Evolutionary conservation across 495 filamentous ascomycete genomes (phyloP), one percentile per base, ranked within the genome.

Genomic region (Hypomontagnella monticulosa): DNA sequence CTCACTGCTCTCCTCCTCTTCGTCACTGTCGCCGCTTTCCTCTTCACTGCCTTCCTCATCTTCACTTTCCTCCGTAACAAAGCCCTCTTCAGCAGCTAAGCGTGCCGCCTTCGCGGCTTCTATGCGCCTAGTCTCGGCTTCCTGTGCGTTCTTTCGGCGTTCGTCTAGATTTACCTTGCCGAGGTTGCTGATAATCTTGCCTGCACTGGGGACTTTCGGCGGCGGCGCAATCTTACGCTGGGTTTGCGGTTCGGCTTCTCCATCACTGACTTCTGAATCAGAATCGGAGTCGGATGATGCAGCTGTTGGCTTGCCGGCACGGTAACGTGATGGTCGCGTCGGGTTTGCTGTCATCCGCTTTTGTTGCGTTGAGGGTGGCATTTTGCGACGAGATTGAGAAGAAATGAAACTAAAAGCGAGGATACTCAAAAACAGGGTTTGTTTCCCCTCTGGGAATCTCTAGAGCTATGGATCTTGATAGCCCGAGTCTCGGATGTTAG

Each of bases 341-440:
- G 92, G 93, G 73, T 99, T 97, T 41, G 92, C 92, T 68, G 94
- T 97, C 94, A 99, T 97, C 61, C 91, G 89, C 79, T 93, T 94
- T 33, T 88, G 84, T 66, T 92, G 89, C 93, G 97, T 97, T 53
- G 67, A 81, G 79, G 58, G 46, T 10, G 42, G 59, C 11, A 40
- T 63, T 48, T 11, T 53, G 15, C 11, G 10, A 20, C 52, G 15
- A 9, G 9, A 9, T 27, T 34, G 33, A 34, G 38, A 40, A 4
- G 34, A 0, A 27, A 16, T 51, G 6, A 9, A n/a, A 23, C 42
- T 44, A 33, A 38, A 49, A 16, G 46, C 23, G 4, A 30, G 32
- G 41, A 41, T 55, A 4, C 18, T 40, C 38, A 12, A 33, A 51
- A 34, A 34, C 6, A 16, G 15, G 48, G 46, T n/a, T n/a, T n/a